These are phyloP conservation scores for Cotoneaster glaucophyllus DNA, from an alignment of 306 rosid genomes.

Conservation along the genomic window DNA sequence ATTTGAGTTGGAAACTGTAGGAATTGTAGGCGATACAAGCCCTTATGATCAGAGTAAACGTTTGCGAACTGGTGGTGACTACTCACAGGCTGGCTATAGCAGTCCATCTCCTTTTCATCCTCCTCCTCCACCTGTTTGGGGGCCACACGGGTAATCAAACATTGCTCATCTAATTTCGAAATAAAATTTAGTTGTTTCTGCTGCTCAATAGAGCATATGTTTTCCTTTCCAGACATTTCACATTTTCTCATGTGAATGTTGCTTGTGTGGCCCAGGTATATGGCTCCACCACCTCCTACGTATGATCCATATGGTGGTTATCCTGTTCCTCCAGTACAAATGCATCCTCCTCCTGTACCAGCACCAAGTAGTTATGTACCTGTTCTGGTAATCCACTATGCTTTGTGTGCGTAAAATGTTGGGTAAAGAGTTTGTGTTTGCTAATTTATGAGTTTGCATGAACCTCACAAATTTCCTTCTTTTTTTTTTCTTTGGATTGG, in stretches of 20 bases:
- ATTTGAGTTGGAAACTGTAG: constrained; percentile 23
- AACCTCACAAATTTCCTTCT: neutral
- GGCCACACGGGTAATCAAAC: constrained; percentile 66
- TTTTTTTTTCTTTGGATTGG: neutral
- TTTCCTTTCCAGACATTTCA: neutral
- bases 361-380: constrained; percentile 87
- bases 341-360: constrained; percentile 73
- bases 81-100: constrained; percentile 66
- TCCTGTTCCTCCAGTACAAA: constrained; percentile 85
- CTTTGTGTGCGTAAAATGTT: neutral
- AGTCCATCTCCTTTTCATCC: constrained; percentile 86
- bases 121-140: constrained; percentile 88
- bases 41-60: constrained; percentile 83
- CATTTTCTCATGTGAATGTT: constrained; percentile 8
- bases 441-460: neutral
- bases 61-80: constrained; percentile 76
- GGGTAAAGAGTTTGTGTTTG: neutral
- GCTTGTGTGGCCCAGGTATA: constrained; percentile 50
- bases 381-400: constrained; percentile 57
- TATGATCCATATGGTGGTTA: constrained; percentile 89
- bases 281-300: constrained; percentile 97
- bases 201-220: neutral
- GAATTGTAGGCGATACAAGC: constrained; percentile 73
- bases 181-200: neutral
- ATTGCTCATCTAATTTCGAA: neutral